Evolutionary conservation across 805 yeast species (phyloP), one percentile per base, ranked within the genome.

Genomic region (Wickerhamomyces chambardii): DNA sequence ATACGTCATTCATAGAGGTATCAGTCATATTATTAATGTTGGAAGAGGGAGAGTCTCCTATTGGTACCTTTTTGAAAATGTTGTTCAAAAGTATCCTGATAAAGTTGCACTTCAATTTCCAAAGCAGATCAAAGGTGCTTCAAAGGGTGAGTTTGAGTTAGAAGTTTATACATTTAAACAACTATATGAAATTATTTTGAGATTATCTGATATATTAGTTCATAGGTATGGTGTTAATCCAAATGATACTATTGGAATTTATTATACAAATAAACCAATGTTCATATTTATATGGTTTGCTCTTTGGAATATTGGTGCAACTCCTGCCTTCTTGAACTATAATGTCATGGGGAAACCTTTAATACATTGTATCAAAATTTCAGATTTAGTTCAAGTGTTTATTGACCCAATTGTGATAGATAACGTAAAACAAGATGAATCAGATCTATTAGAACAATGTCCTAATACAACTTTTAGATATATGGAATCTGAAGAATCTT

Each of bases 261-360:
- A 79, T 48, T 81, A 75, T 51, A 80, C 84, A 50, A 89, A 89
- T 58, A 85, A 82, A 52, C 95, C 95, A 2, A 62, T 86, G 42
- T 84, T 84, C 48, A 58, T 89, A 14, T 68, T 87, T 36, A 53
- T 83, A 29, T 84, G 95, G 95, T 67, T 84, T 36, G 83, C 95
- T 0, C 59, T 83, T 32, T 89, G 96, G 96, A 84, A 85, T 48
- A 66, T 89, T 36, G 97, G 97, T 30, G 95, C 95, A 1, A 57
- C 69, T 8, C 96, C 96, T 0, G 87, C 95, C 1, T 82, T 90
- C 47, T 61, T 90, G 48, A 89, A 89, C 60, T 84, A 78, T 61
- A 89, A 87, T 55, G 67, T 81, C 33, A 65, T 69, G 35, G 87
- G 85, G 18, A 67, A 69, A 34, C 82, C 95, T 1, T 66, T 89